Evolutionary conservation across 2,329 filamentous ascomycete species (phyloP), one percentile per base, ranked within the genome.

Genomic region (Aspergillus terreus): DNA sequence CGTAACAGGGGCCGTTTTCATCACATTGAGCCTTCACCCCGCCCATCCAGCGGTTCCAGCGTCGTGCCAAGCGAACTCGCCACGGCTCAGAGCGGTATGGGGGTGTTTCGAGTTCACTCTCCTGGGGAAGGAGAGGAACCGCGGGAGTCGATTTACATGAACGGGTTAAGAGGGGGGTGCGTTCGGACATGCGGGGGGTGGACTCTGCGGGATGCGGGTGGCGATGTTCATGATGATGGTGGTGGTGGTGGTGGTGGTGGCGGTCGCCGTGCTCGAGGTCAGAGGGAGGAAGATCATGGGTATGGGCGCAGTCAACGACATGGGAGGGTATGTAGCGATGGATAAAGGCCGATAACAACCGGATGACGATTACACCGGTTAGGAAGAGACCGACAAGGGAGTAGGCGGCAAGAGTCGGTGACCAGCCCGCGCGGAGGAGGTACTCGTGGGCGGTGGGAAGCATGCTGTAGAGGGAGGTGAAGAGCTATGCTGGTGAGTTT

Each of bases 401-500:
- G 54, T 71, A 78, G 4, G 75, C 86, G 5, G 92, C 89, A 2
- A 73, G 67, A 55, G 85, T 82, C 3, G 88, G 77, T 6, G 82
- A 78, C 70, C 85, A 85, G 14, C 84, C 85, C 47, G 84, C 87
- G 49, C 84, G 78, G 53, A 80, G 76, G 3, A 99, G 79, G 65
- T 95, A 96, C 36, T 78, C 78, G 65, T 87, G 91, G 2, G 92
- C 85, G 17, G 89, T 90, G 9, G 92, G 92, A 6, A 97, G 80
- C 88, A 97, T 96, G 71, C 86, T 94, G 70, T 92, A 95, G 27
- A 97, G 74, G 1, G 92, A 86, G 33, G 92, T 96, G 71, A 96
- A 96, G 38, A 96, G 81, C 91, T 96, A 35, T 17, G 25, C 36
- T 40, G 43, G 40, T n/a, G 40, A 42, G 40, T 19, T 42, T 19